A percentile compares a stretch with the other conserved stretches of the same genome.
phyloP scores from a whole-genome alignment of 257 asterid species.

The Eucommia ulmoides region DNA sequence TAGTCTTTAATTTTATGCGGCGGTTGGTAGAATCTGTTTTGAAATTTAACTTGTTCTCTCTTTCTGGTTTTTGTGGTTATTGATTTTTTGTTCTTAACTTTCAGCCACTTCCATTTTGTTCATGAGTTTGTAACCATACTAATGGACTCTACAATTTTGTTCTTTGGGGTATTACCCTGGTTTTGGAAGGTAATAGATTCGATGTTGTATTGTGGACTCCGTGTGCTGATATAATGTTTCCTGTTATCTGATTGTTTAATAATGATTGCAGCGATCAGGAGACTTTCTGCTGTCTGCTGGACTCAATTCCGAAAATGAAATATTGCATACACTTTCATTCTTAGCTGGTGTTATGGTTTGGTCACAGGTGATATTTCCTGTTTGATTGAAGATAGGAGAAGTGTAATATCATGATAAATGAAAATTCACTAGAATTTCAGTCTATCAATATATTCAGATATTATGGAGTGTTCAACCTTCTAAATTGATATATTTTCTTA shows the following conservation, averaged over 20 bases:
- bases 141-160: conserved; percentile 77
- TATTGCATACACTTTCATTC: conserved; percentile 72
- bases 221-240: neutral
- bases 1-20: conserved; percentile 2
- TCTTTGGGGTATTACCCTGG: conserved; percentile 81
- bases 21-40: too few species aligned
- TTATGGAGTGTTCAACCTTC: too few species aligned
- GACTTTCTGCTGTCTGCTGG: conserved; percentile 54
- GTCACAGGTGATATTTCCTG: too few species aligned
- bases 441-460: too few species aligned
- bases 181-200: conserved; percentile 76
- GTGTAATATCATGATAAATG: too few species aligned
- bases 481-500: too few species aligned
- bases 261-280: conserved; percentile 57
- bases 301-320: conserved; percentile 70
- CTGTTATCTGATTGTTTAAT: conserved; percentile 4
- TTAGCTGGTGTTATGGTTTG: conserved; percentile 88
- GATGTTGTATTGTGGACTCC: neutral
- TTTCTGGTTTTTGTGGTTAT: conserved; percentile 6
- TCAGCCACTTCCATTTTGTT: conserved; percentile 77
- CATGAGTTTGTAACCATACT: conserved; percentile 74
- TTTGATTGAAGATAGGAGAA: too few species aligned
- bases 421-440: too few species aligned
- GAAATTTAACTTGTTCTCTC: too few species aligned
- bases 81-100: conserved; percentile 3